Evolutionary conservation across 306 rosid genomes (phyloP), one percentile per base, ranked within the genome.

Genomic region (Dalbergia oliveri): DNA sequence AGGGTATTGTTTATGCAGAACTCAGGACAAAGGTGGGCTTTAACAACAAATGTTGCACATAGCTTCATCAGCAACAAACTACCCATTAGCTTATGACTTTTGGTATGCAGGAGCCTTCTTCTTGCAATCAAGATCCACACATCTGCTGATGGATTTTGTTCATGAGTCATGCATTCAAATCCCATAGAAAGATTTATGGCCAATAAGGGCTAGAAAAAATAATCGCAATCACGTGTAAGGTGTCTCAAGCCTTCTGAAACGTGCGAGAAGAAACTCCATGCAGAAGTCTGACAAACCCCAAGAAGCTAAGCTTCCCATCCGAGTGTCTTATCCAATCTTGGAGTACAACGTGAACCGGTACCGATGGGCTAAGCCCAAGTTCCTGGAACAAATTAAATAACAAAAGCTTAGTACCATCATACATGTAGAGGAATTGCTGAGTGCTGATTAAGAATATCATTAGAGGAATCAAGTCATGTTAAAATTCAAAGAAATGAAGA

Each of bases 281-380:
- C 37, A 94, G 82, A 68, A 94, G 97, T 75, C 93, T 87, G 63
- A 91, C 91, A 73, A 94, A 94, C 61, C 98, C 98, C 69, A 90
- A 59, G 86, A 94, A 94, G 82, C 98, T 94, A 35, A 94, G 95
- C 81, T 94, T 94, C 65, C 97, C 97, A 64, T 94, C 97, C 0
- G 95, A 82, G 78, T 92, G 98, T 88, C 91, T 78, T 37, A 94
- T 88, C 98, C 98, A 94, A 81, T 94, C 98, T 77, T 94, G 95
- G 66, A 94, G 98, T 47, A 94, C 98, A 23, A 90, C 94, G 15
- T 94, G 98, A 74, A 94, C 90, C 0, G 97, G 97, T 18, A 94
- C 92, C 0, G 97, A 91, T 8, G 97, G 90, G 64, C 95, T 74
- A 73, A 94, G 93, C 47, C 98, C 97, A 7, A 94, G 92, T 79